phyloP scores from a whole-genome alignment of 2,329 filamentous ascomycete species.

The Neofusicoccum umdonicola region DNA sequence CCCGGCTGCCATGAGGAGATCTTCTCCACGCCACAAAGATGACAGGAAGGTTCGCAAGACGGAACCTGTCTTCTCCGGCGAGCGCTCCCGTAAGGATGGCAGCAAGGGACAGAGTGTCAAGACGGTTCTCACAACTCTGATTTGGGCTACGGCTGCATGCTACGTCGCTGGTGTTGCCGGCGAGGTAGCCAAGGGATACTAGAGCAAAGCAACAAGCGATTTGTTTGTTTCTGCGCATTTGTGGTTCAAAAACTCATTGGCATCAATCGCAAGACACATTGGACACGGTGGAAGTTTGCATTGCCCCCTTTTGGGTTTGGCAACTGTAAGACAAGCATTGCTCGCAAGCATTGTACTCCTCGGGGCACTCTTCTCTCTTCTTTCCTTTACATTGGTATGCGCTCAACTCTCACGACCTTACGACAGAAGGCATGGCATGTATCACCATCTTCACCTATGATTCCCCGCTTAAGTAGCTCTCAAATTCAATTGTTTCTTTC shows the following conservation, averaged over 20 bases:
- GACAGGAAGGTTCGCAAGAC: conserved; percentile 15
- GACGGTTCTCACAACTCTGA: conserved; percentile 10
- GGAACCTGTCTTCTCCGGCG: conserved; percentile 14
- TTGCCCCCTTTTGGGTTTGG: neutral
- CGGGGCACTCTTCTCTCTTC: neutral
- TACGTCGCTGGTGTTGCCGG: conserved; percentile 16
- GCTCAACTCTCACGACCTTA: neutral
- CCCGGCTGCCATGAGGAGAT: neutral
- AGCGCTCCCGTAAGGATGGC: neutral
- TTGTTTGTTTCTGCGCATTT: too few species aligned
- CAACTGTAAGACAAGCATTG: neutral
- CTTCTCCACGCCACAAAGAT: neutral
- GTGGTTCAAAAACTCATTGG: too few species aligned
- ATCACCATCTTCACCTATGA: neutral
- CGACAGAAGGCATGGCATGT: conserved; percentile 5
- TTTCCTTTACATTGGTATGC: neutral
- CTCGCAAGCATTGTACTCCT: neutral
- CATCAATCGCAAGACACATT: neutral
- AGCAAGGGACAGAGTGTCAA: conserved; percentile 4
- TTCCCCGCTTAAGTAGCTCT: conserved; percentile 5
- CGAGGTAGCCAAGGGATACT: conserved; percentile 15
- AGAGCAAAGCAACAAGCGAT: neutral
- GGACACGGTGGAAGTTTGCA: neutral
- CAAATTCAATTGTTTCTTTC: neutral
- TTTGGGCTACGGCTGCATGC: conserved; percentile 18